Percentiles rank a stretch among this genome's conserved stretches.
phyloP scores from a whole-genome alignment of 495 filamentous ascomycete species.

The Oidiodendron maius region DNA sequence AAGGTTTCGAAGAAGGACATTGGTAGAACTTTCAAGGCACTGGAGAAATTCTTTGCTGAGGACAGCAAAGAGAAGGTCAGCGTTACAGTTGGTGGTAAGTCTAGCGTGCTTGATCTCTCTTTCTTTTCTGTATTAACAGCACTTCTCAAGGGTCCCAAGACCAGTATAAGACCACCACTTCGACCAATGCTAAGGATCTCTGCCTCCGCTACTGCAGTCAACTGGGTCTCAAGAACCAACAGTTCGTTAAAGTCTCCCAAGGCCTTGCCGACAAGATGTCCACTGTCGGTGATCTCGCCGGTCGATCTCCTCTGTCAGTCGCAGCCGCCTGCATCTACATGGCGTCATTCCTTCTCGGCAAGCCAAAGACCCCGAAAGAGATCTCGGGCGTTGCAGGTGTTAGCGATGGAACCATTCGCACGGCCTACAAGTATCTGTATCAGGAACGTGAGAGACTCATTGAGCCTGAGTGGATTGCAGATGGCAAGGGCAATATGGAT shows the following conservation, averaged over 20 bases:
- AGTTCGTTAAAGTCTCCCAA: constrained; percentile 65
- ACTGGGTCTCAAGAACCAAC: constrained; percentile 58
- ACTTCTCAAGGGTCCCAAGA: constrained; percentile 27
- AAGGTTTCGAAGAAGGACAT: constrained; percentile 97
- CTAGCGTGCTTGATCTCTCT: constrained; percentile 8
- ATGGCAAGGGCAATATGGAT: constrained; percentile 60
- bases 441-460: constrained; percentile 66
- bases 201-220: constrained; percentile 84
- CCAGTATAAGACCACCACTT: constrained; percentile 50
- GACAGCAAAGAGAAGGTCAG: constrained; percentile 49
- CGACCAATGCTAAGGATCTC: constrained; percentile 78
- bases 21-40: constrained; percentile 85
- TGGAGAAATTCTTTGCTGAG: constrained; percentile 77
- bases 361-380: constrained; percentile 73
- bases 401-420: constrained; percentile 92
- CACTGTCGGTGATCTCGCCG: constrained; percentile 70
- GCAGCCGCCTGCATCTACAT: constrained; percentile 96
- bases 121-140: constrained; percentile 19
- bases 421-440: constrained; percentile 86
- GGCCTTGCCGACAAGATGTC: constrained; percentile 69
- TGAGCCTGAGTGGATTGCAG: constrained; percentile 64
- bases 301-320: constrained; percentile 88
- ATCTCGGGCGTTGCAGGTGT: constrained; percentile 78
- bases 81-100: constrained; percentile 43
- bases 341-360: constrained; percentile 75